phyloP scores from a whole-genome alignment of 208 protist species.

The Acanthamoeba polyphaga region DNA sequence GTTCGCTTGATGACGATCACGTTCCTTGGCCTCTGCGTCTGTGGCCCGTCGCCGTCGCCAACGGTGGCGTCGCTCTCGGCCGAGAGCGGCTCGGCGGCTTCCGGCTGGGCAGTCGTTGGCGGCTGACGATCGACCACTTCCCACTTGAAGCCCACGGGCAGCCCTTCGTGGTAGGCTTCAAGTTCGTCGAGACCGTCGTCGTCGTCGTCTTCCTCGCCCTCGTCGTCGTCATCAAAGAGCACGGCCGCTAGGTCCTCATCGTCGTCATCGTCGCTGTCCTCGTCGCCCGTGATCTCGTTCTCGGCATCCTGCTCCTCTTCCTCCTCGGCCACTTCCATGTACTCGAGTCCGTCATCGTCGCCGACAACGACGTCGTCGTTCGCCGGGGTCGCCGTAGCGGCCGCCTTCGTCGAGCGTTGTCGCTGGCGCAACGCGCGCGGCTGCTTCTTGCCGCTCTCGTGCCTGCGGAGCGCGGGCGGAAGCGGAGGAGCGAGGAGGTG shows the following conservation, averaged over 20 bases:
- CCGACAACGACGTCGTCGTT: background rate
- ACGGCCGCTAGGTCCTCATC: background rate
- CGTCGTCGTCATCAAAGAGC: background rate
- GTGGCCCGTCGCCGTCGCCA: background rate
- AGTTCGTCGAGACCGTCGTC: background rate
- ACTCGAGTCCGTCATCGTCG: background rate
- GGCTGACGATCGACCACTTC: background rate
- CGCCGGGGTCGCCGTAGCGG: background rate
- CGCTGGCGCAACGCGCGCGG: background rate
- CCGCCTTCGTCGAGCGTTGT: background rate
- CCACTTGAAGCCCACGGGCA: background rate
- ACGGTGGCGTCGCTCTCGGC: background rate
- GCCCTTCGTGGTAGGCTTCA: background rate
- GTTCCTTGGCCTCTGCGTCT: background rate
- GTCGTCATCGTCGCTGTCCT: background rate
- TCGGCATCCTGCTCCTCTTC: background rate
- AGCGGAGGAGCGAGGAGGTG: background rate
- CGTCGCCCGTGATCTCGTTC: background rate
- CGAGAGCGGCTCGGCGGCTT: background rate
- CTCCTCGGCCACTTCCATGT: background rate
- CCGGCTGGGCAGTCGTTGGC: background rate
- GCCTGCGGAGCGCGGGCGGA: background rate
- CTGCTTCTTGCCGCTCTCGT: background rate
- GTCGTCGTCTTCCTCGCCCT: background rate
- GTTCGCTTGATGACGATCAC: slow-evolving; percentile 22